Conservation (phyloP, 192 early-diverging fungal genomes). For the Coemansia sp. region DNA sequence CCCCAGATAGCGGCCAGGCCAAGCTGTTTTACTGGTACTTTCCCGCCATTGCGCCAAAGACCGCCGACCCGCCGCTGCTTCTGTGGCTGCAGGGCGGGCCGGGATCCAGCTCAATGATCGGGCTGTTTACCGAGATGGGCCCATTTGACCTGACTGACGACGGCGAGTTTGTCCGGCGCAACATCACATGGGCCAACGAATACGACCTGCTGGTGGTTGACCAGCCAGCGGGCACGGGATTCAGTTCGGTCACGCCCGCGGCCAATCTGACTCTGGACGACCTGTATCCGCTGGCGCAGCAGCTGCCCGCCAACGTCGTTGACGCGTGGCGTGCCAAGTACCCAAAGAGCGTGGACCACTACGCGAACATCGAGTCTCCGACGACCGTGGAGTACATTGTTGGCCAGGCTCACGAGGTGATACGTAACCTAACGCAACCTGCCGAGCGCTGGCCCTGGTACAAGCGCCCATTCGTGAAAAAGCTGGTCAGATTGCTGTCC, state of each 20-base stretch:
- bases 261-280: slow-evolving; percentile 40
- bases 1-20: slow-evolving; percentile 28
- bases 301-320: slow-evolving; percentile 14
- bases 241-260: slow-evolving; percentile 41
- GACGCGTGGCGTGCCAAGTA: slow-evolving; percentile 29
- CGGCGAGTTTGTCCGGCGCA: slow-evolving; percentile 52
- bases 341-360: slow-evolving; percentile 20
- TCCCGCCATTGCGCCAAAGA: slow-evolving; percentile 60
- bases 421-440: slow-evolving; percentile 19
- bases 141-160: slow-evolving; percentile 62
- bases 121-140: slow-evolving; percentile 71
- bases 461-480: slow-evolving; percentile 22
- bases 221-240: slow-evolving; percentile 78
- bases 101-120: slow-evolving; percentile 76
- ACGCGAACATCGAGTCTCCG: slow-evolving; percentile 30
- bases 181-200: slow-evolving; percentile 62
- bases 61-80: slow-evolving; percentile 61
- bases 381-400: slow-evolving; percentile 22
- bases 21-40: slow-evolving; percentile 75
- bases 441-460: slow-evolving; percentile 14
- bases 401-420: slow-evolving; percentile 14
- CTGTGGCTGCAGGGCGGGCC: slow-evolving; percentile 84
- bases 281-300: slow-evolving; percentile 29
- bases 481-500: slow-evolving; percentile 7
- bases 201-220: slow-evolving; percentile 76